Conservation (phyloP, 2,329 filamentous ascomycete species). For the Clonostachys chloroleuca region DNA sequence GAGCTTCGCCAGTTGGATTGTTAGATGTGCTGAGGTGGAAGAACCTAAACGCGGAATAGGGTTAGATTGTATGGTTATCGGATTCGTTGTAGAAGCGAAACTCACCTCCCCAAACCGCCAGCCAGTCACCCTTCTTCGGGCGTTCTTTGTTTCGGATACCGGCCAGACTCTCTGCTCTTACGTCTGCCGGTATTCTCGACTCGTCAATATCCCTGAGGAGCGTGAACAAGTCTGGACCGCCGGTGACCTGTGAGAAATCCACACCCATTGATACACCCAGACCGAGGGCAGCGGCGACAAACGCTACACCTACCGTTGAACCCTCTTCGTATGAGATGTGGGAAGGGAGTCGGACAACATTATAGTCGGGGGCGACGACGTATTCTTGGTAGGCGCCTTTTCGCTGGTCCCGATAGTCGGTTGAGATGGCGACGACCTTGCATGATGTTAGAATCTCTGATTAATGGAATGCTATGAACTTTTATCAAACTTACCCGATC, state of each 20-base stretch:
- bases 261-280: slow-evolving; percentile 68
- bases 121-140: slow-evolving; percentile 59
- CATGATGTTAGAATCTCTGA: not conserved
- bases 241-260: slow-evolving; percentile 48
- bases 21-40: slow-evolving; percentile 64
- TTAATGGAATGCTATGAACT: not conserved
- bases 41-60: slow-evolving; percentile 38
- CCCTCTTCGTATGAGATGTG: slow-evolving; percentile 47
- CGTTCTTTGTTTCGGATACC: slow-evolving; percentile 47
- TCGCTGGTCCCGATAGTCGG: slow-evolving; percentile 68
- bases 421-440: slow-evolving; percentile 61
- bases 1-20: slow-evolving; percentile 64
- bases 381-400: slow-evolving; percentile 72
- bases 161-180: slow-evolving; percentile 57
- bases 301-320: slow-evolving; percentile 65
- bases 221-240: slow-evolving; percentile 55
- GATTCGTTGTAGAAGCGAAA: slow-evolving; percentile 4
- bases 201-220: slow-evolving; percentile 41
- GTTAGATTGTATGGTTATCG: not conserved
- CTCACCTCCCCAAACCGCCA: slow-evolving; percentile 69
- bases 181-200: slow-evolving; percentile 52
- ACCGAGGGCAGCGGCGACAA: slow-evolving; percentile 62
- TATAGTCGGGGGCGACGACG: slow-evolving; percentile 59
- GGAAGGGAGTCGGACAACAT: slow-evolving; percentile 57
- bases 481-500: slow-evolving; percentile 37